These are phyloP conservation scores for Colletotrichum spinosum DNA, from an alignment of 2,329 filamentous ascomycete species.

Conservation along the genomic window DNA sequence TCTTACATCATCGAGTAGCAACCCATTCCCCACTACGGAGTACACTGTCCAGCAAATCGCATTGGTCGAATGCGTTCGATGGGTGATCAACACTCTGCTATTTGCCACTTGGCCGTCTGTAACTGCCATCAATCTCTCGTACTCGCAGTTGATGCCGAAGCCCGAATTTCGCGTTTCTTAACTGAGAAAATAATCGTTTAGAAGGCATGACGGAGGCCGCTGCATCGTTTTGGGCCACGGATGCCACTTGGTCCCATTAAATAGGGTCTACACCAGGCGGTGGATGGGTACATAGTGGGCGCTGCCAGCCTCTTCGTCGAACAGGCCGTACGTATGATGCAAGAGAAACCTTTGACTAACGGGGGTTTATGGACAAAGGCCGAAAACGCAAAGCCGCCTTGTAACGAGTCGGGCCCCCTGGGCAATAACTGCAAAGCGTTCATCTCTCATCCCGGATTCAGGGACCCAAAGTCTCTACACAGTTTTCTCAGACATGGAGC, in stretches of 20 bases:
- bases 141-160: constrained; percentile 16
- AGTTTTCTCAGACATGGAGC: constrained; percentile 14
- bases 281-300: constrained; percentile 7
- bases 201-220: no score
- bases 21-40: background rate
- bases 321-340: constrained; percentile 9
- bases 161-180: background rate
- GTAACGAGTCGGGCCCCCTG: background rate
- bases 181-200: no score
- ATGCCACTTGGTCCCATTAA: no score
- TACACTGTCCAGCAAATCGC: no score
- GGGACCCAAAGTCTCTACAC: constrained; percentile 13
- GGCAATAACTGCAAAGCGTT: background rate
- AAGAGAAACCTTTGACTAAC: constrained; percentile 13
- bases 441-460: background rate
- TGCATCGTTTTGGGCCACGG: no score
- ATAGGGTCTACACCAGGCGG: background rate
- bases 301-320: background rate
- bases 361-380: background rate
- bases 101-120: constrained; percentile 29
- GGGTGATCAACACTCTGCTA: constrained; percentile 22
- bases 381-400: background rate
- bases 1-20: constrained; percentile 22
- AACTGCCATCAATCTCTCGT: background rate
- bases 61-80: background rate